phyloP scores from a whole-genome alignment of 768 basidiomycete genomes.

The Cystobasidium tubakii region DNA sequence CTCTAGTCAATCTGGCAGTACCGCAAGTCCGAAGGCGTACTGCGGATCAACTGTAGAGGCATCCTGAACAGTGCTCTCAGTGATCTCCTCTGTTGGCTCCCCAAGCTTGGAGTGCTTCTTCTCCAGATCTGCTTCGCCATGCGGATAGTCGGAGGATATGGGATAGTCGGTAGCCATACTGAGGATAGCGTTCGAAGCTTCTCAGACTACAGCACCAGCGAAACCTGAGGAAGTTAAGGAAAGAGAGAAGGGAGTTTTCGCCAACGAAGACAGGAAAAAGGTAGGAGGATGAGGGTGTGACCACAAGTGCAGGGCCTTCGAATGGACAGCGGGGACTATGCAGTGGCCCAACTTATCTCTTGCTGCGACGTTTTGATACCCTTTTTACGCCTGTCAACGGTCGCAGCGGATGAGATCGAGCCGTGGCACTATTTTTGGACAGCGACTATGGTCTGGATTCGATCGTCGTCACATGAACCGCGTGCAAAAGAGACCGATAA shows the following conservation, averaged over 20 bases:
- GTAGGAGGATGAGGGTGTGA: conserved; percentile 1
- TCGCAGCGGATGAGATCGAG: neutral
- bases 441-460: neutral
- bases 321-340: neutral
- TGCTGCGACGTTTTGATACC: no score
- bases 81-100: conserved; percentile 13
- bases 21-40: neutral
- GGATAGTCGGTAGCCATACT: neutral
- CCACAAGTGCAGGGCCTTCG: neutral
- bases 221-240: neutral
- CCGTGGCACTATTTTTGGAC: neutral
- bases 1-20: neutral
- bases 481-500: neutral
- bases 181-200: neutral
- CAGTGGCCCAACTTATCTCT: neutral
- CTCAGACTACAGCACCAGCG: neutral
- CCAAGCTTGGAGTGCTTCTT: conserved; percentile 21
- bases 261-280: neutral
- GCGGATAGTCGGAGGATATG: conserved; percentile 1
- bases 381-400: no score
- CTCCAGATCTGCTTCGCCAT: neutral
- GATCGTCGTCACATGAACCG: neutral
- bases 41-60: conserved; percentile 23
- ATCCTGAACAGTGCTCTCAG: conserved; percentile 14
- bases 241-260: conserved; percentile 15